A percentile compares a stretch with the other conserved stretches of the same genome.
phyloP scores from a whole-genome alignment of 2,329 filamentous ascomycete species.

The Didymella arachidicola region DNA sequence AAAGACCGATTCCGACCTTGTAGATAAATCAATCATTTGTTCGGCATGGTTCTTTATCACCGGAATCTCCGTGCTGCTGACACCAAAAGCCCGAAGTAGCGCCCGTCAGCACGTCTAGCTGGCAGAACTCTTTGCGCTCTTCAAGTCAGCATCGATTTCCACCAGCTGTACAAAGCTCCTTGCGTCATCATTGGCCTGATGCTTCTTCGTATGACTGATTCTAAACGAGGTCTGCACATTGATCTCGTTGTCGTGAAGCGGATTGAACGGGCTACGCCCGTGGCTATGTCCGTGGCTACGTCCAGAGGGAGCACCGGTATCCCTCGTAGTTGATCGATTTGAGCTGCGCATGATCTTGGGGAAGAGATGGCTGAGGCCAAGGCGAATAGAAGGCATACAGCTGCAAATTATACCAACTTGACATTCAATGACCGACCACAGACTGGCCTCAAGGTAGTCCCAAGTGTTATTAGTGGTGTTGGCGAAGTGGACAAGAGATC shows the following conservation, averaged over 20 bases:
- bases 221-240: slow-evolving; percentile 14
- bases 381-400: slow-evolving; percentile 52
- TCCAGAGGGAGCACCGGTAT: slow-evolving; percentile 3
- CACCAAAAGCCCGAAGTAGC: not conserved
- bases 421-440: slow-evolving; percentile 52
- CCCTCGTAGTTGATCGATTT: slow-evolving; percentile 6
- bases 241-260: slow-evolving; percentile 10
- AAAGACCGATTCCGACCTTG: too few relatives aligned
- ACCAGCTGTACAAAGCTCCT: slow-evolving; percentile 19
- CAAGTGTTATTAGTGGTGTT: slow-evolving; percentile 50
- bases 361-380: slow-evolving; percentile 33
- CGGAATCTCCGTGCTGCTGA: too few relatives aligned
- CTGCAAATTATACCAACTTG: slow-evolving; percentile 53
- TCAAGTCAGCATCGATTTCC: slow-evolving; percentile 15
- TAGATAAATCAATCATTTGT: too few relatives aligned
- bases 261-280: slow-evolving; percentile 1
- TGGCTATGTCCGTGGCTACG: not conserved
- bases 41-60: too few relatives aligned
- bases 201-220: slow-evolving; percentile 13
- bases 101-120: not conserved
- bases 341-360: slow-evolving; percentile 15
- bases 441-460: slow-evolving; percentile 13
- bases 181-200: not conserved
- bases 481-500: slow-evolving; percentile 52
- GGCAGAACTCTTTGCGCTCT: slow-evolving; percentile 5